Percentiles rank a stretch among this genome's conserved stretches.
These are phyloP conservation scores for Leersia perrieri DNA, from an alignment of 176 grass and related monocot genomes.

Conservation along the genomic window DNA sequence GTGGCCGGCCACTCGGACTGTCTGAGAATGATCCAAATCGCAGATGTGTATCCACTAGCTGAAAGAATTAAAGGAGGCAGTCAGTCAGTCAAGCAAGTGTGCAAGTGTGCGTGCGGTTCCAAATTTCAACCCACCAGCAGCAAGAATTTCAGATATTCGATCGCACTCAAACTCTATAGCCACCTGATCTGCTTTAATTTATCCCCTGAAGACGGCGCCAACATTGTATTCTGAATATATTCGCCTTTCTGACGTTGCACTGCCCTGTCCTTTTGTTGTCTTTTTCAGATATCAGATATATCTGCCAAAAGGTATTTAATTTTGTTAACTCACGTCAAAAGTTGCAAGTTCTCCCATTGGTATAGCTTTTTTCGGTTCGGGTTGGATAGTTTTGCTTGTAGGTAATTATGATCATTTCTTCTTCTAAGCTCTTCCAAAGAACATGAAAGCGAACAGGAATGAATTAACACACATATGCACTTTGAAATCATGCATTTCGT, in stretches of 20 bases:
- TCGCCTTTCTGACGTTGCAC: neutral
- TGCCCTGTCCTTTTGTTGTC: neutral
- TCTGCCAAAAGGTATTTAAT: too few relatives aligned
- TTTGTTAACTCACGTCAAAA: neutral
- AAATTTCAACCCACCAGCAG: too few relatives aligned
- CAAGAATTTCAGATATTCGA: neutral
- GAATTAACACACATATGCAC: neutral
- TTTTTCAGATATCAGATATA: neutral
- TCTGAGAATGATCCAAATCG: neutral
- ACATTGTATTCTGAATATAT: neutral
- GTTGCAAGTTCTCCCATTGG: too few relatives aligned
- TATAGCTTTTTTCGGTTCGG: too few relatives aligned
- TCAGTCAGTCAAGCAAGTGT: constrained; percentile 7
- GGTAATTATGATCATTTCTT: neutral
- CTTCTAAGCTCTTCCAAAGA: neutral
- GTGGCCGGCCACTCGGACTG: neutral
- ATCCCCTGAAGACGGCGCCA: neutral
- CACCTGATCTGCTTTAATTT: neutral
- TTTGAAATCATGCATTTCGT: neutral
- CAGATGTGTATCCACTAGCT: constrained; percentile 9
- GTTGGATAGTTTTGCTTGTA: neutral
- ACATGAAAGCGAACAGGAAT: neutral
- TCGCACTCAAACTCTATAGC: neutral
- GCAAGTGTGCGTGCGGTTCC: neutral
- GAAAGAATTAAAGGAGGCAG: neutral